Conservation (phyloP, 2,329 filamentous ascomycete genomes). For the Pestalotiopsis sp. region DNA sequence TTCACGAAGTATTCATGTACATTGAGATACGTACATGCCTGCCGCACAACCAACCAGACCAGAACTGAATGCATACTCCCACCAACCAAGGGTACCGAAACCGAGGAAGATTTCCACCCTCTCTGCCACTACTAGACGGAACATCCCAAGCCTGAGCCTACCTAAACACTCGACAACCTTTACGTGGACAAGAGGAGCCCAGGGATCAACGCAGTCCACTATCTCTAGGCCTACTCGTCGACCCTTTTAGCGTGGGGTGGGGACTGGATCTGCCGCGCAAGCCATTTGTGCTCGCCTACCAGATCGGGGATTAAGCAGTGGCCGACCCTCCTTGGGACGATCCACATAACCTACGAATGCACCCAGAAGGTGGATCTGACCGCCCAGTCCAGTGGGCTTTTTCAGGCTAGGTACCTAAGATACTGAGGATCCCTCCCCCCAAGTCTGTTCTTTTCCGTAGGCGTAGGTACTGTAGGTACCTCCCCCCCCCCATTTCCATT, state of each 20-base stretch:
- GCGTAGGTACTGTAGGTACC: too few species aligned
- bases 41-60: too few species aligned
- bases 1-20: not conserved
- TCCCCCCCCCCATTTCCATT: too few species aligned
- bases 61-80: not conserved
- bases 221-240: not conserved
- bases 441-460: too few species aligned
- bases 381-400: too few species aligned
- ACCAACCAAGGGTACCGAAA: too few species aligned
- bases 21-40: not conserved
- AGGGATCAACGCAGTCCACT: not conserved
- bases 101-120: not conserved
- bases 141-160: not conserved
- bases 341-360: conserved; percentile 21
- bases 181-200: conserved; percentile 7
- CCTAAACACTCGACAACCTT: conserved; percentile 1
- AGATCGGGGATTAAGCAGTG: conserved; percentile 17
- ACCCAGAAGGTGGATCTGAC: conserved; percentile 22
- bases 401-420: too few species aligned
- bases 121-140: not conserved
- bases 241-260: not conserved
- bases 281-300: conserved; percentile 11
- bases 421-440: too few species aligned
- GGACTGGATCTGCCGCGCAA: conserved; percentile 12
- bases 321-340: conserved; percentile 25